Evolutionary conservation across 208 protist species (phyloP).

Genomic region (Crithidia expoeki): DNA sequence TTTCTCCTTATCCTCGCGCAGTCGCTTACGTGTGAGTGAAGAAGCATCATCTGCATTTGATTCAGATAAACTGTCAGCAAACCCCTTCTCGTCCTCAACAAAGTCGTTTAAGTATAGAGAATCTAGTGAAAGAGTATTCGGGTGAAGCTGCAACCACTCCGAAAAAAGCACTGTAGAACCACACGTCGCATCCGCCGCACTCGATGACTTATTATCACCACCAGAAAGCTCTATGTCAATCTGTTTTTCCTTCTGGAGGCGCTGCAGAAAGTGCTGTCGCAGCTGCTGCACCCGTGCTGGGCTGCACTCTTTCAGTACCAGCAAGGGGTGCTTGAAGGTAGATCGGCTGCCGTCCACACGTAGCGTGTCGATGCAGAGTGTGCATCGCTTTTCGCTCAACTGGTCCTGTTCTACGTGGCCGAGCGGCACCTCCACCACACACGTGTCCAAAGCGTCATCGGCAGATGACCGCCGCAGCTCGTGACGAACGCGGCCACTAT

Average conservation of each 20-base stretch:
- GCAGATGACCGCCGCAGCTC: not conserved
- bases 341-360: conserved; percentile 52
- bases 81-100: not conserved
- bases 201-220: not conserved
- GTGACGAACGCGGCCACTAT: no score
- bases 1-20: conserved; percentile 11
- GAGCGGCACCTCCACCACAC: conserved; percentile 47
- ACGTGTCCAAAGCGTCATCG: not conserved
- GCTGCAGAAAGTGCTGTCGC: not conserved
- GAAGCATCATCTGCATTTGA: no score
- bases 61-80: not conserved
- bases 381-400: conserved; percentile 50
- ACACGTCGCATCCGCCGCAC: no score
- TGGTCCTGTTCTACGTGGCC: conserved; percentile 55
- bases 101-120: conserved; percentile 34
- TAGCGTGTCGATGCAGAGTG: conserved; percentile 69
- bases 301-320: conserved; percentile 46
- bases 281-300: conserved; percentile 10
- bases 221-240: not conserved
- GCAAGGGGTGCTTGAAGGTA: conserved; percentile 41
- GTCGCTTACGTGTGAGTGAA: conserved; percentile 7
- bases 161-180: conserved; percentile 34
- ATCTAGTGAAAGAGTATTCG: conserved; percentile 54
- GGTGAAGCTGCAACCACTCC: conserved; percentile 62
- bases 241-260: not conserved